Evolutionary conservation across 805 yeast genomes (phyloP).

Genomic region (Wickerhamomyces silvicola): DNA sequence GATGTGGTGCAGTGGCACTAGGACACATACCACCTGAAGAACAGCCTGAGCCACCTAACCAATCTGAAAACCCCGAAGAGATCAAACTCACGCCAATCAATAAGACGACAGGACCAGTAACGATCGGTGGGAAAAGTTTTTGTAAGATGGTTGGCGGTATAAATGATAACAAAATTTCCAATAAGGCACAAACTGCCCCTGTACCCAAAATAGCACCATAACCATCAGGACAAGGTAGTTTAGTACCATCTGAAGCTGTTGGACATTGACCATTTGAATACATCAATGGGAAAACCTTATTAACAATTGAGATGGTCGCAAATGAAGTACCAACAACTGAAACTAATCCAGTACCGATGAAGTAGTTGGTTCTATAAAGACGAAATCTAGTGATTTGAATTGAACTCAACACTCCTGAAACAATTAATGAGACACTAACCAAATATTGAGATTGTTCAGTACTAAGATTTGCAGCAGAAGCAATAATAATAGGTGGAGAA

Average conservation of each 20-base stretch:
- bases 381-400: conserved; percentile 80
- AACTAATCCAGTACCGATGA: conserved; percentile 79
- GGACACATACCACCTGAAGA: conserved; percentile 38
- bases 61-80: conserved; percentile 69
- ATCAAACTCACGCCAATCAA: conserved; percentile 72
- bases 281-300: conserved; percentile 75
- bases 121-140: conserved; percentile 78
- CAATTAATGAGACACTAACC: conserved; percentile 67
- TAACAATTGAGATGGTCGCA: conserved; percentile 77
- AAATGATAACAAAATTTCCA: conserved; percentile 70
- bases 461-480: conserved; percentile 54
- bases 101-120: conserved; percentile 89
- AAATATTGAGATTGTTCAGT: conserved; percentile 48
- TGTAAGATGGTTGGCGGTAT: conserved; percentile 68
- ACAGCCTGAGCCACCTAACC: conserved; percentile 85
- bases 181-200: conserved; percentile 66
- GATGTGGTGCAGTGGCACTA: conserved; percentile 42
- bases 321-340: conserved; percentile 91
- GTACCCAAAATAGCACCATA: conserved; percentile 85
- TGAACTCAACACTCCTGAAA: conserved; percentile 61
- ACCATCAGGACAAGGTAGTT: conserved; percentile 80
- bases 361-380: conserved; percentile 66
- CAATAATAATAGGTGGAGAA: conserved; percentile 74
- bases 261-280: conserved; percentile 68
- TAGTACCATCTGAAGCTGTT: conserved; percentile 52